phyloP scores from a whole-genome alignment of 768 basidiomycete genomes.

The Suillus placidus region DNA sequence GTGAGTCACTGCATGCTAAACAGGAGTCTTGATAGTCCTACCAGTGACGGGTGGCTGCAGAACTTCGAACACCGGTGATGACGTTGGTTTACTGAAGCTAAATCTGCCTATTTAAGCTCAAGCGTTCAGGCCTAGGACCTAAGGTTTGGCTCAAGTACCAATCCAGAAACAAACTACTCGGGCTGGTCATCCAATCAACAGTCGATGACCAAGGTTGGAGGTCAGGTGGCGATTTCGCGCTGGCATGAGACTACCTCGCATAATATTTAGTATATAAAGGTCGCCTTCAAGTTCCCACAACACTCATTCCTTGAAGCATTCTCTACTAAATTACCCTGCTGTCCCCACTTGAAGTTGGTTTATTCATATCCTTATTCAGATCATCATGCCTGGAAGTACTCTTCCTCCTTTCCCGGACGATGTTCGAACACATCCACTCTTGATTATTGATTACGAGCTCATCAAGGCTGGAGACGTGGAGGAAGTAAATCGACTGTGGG shows the following conservation, averaged over 20 bases:
- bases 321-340: not conserved
- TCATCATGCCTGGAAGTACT: slow-evolving; percentile 35
- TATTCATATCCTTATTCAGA: not conserved
- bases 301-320: not conserved
- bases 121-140: too few species aligned
- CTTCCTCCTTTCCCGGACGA: slow-evolving; percentile 48
- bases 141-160: too few species aligned
- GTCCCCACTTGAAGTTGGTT: not conserved
- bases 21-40: too few species aligned
- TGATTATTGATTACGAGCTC: slow-evolving; percentile 48
- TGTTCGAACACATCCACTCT: slow-evolving; percentile 47
- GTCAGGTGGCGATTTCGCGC: not conserved
- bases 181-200: too few species aligned
- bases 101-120: too few species aligned
- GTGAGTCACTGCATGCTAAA: too few species aligned
- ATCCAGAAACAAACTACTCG: too few species aligned
- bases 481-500: slow-evolving; percentile 49
- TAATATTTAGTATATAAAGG: not conserved
- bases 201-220: not conserved
- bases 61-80: too few species aligned
- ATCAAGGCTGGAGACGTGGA: slow-evolving; percentile 36
- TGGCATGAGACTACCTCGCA: not conserved
- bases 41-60: too few species aligned
- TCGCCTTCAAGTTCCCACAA: not conserved
- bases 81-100: too few species aligned